Evolutionary conservation across 495 filamentous ascomycete genomes (phyloP).

Genomic region (Penicillium cinerascens): DNA sequence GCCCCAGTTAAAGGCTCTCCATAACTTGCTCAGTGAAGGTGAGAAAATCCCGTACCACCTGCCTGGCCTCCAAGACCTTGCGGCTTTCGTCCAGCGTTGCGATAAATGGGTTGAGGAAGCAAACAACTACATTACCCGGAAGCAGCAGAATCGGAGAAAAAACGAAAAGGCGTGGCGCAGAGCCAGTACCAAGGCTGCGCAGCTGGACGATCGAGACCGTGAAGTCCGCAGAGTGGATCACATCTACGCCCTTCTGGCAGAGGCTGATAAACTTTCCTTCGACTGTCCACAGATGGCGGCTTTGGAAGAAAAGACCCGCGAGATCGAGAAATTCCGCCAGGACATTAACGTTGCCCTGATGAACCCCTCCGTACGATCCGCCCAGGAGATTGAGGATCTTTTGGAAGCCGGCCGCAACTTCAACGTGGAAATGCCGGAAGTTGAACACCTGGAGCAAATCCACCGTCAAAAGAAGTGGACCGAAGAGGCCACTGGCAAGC

Average conservation of each 20-base stretch:
- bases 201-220: conserved; percentile 83
- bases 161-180: conserved; percentile 90
- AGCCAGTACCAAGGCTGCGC: conserved; percentile 68
- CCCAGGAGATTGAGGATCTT: conserved; percentile 80
- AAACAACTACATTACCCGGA: conserved; percentile 92
- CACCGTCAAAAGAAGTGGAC: conserved; percentile 88
- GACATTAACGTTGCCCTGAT: conserved; percentile 68
- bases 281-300: conserved; percentile 90
- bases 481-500: conserved; percentile 65
- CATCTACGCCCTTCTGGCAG: conserved; percentile 76
- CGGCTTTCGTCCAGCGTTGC: conserved; percentile 87
- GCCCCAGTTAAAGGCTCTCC: conserved; percentile 82
- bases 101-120: conserved; percentile 99
- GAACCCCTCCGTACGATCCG: conserved; percentile 54
- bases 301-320: conserved; percentile 81
- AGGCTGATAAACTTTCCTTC: conserved; percentile 87
- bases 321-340: conserved; percentile 81
- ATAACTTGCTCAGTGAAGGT: conserved; percentile 83
- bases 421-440: conserved; percentile 92
- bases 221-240: conserved; percentile 90
- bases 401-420: conserved; percentile 83
- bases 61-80: conserved; percentile 75
- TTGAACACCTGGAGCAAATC: conserved; percentile 76
- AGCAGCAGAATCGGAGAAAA: conserved; percentile 97
- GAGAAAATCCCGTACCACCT: conserved; percentile 96